Percentiles rank a stretch among this genome's conserved stretches.
These are phyloP conservation scores for Triticum turgidum DNA, from an alignment of 176 grass and related monocot genomes.

Conservation along the genomic window DNA sequence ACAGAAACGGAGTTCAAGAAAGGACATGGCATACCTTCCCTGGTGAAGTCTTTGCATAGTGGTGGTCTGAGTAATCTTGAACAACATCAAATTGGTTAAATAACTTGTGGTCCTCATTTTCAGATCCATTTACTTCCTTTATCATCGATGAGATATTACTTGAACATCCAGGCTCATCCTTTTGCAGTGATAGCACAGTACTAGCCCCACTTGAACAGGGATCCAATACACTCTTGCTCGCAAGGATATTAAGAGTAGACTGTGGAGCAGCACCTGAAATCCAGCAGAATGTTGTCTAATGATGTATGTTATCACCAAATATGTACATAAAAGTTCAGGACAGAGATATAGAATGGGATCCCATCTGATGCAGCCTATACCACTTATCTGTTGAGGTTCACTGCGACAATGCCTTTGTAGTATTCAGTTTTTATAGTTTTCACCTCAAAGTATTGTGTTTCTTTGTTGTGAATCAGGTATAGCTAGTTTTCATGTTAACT, in stretches of 20 bases:
- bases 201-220: constrained; percentile 36
- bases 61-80: constrained; percentile 65
- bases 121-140: constrained; percentile 38
- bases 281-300: neutral
- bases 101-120: constrained; percentile 4
- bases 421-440: too few relatives aligned
- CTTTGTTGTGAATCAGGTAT: neutral
- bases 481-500: neutral
- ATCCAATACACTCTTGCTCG: constrained; percentile 25
- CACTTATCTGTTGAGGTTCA: neutral
- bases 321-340: neutral
- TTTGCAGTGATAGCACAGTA: constrained; percentile 19
- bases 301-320: neutral
- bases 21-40: constrained; percentile 35
- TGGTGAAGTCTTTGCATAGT: constrained; percentile 46
- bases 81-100: constrained; percentile 70
- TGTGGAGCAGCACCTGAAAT: constrained; percentile 32
- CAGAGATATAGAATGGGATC: neutral
- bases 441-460: neutral
- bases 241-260: constrained; percentile 13
- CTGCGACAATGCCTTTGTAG: neutral
- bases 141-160: constrained; percentile 22
- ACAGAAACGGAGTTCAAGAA: constrained; percentile 22
- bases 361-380: neutral
- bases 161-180: constrained; percentile 33